These are phyloP conservation scores for Trypanosoma congolense DNA, from an alignment of 208 protist species.

Conservation along the genomic window DNA sequence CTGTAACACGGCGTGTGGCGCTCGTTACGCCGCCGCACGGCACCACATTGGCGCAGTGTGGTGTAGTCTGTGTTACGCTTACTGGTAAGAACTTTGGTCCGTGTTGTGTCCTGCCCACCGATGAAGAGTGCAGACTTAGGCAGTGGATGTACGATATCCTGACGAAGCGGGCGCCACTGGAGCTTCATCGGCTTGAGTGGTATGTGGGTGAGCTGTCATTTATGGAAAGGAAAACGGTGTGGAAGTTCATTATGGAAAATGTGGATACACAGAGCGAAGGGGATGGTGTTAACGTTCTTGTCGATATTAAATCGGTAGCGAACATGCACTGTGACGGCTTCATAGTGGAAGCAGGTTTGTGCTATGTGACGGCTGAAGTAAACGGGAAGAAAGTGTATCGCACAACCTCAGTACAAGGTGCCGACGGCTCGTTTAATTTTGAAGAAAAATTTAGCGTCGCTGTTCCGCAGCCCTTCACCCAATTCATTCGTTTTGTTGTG, in stretches of 20 bases:
- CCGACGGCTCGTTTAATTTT: slow-evolving; percentile 44
- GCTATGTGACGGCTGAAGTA: slow-evolving; percentile 55
- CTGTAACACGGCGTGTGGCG: slow-evolving; percentile 53
- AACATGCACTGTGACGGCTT: slow-evolving; percentile 39
- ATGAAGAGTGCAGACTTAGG: slow-evolving; percentile 67
- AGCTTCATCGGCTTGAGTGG: slow-evolving; percentile 79
- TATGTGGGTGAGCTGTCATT: slow-evolving; percentile 64
- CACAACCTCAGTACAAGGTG: slow-evolving; percentile 27
- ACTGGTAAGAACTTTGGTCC: slow-evolving; percentile 70
- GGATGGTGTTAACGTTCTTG: slow-evolving; percentile 23
- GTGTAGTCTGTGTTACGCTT: slow-evolving; percentile 63
- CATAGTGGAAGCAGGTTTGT: slow-evolving; percentile 35
- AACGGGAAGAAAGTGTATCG: slow-evolving; percentile 30
- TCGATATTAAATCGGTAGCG: slow-evolving; percentile 41
- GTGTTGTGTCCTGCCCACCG: slow-evolving; percentile 53
- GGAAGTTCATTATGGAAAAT: slow-evolving; percentile 3
- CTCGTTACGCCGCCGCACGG: slow-evolving; percentile 53
- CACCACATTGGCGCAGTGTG: slow-evolving; percentile 32
- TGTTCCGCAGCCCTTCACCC: slow-evolving; percentile 39
- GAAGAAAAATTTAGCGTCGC: slow-evolving; percentile 34
- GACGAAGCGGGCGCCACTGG: slow-evolving; percentile 20
- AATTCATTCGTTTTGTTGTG: slow-evolving; percentile 45
- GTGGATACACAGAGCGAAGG: background rate
- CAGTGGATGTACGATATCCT: slow-evolving; percentile 60
- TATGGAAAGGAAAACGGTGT: slow-evolving; percentile 34